Evolutionary conservation across 352 stramenopile genomes (phyloP).

Genomic region (Elongisporangium undulatum): DNA sequence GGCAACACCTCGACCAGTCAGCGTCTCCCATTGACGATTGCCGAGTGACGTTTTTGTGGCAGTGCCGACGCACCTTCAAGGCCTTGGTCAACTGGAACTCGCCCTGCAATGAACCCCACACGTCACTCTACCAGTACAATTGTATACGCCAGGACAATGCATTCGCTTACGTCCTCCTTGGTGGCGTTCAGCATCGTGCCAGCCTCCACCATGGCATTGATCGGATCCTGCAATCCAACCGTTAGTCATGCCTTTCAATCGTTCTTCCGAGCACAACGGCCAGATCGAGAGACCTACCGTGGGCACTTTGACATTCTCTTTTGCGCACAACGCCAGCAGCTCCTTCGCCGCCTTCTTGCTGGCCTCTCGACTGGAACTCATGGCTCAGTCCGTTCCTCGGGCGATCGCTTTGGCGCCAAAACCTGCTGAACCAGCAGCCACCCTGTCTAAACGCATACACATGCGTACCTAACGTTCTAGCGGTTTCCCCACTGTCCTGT

Average conservation of each 20-base stretch:
- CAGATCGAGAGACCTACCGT: slow-evolving; percentile 30
- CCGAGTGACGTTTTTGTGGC: neutral
- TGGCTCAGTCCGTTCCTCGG: neutral
- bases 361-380: slow-evolving; percentile 30
- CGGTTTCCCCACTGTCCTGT: neutral
- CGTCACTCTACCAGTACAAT: neutral
- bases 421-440: neutral
- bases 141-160: neutral
- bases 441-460: neutral
- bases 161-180: slow-evolving; percentile 49
- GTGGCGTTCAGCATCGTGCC: slow-evolving; percentile 85
- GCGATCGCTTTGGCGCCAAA: neutral
- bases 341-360: slow-evolving; percentile 73
- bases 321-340: slow-evolving; percentile 72
- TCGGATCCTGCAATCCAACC: slow-evolving; percentile 30
- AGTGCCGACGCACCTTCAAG: slow-evolving; percentile 31
- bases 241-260: neutral
- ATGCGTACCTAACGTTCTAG: neutral
- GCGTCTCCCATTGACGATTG: neutral
- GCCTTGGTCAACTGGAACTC: slow-evolving; percentile 74
- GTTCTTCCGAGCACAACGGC: neutral
- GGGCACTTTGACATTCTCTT: slow-evolving; percentile 73
- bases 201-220: slow-evolving; percentile 79
- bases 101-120: slow-evolving; percentile 22
- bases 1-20: neutral